phyloP scores from a whole-genome alignment of 768 basidiomycete genomes.

The Paxillus ammoniavirescens region DNA sequence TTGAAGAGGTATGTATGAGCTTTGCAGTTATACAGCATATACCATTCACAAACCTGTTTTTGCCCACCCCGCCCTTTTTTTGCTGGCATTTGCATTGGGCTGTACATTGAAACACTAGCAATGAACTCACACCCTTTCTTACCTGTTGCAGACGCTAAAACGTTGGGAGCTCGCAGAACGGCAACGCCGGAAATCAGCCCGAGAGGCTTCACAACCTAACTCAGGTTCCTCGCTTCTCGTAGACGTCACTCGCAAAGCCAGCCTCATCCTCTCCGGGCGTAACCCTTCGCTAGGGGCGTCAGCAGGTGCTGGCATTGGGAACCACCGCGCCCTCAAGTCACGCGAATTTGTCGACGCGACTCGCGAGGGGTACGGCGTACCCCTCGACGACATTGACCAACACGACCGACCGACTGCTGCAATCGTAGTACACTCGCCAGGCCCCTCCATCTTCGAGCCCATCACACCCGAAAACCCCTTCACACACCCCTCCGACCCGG shows the following conservation, averaged over 20 bases:
- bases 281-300: constrained; percentile 34
- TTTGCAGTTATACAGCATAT: too few species aligned
- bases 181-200: constrained; percentile 68
- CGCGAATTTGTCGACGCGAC: constrained; percentile 47
- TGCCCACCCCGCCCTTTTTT: neutral
- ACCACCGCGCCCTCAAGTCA: constrained; percentile 47
- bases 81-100: neutral
- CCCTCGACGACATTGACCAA: constrained; percentile 50
- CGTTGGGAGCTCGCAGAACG: constrained; percentile 80
- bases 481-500: constrained; percentile 28
- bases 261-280: constrained; percentile 51
- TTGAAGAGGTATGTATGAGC: constrained; percentile 60
- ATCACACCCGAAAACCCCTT: constrained; percentile 44
- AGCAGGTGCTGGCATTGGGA: constrained; percentile 31
- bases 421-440: constrained; percentile 33
- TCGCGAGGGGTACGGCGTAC: constrained; percentile 36
- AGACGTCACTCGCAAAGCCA: constrained; percentile 58
- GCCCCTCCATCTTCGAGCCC: constrained; percentile 18
- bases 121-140: neutral
- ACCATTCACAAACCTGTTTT: constrained; percentile 2
- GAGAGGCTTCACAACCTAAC: constrained; percentile 45
- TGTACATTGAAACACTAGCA: neutral
- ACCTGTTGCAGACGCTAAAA: constrained; percentile 56
- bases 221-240: constrained; percentile 47
- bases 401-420: constrained; percentile 33